Evolutionary conservation across 1,284 basidiomycete genomes (phyloP), one percentile per base, ranked within the genome.

Genomic region (Cronartium quercuum): DNA sequence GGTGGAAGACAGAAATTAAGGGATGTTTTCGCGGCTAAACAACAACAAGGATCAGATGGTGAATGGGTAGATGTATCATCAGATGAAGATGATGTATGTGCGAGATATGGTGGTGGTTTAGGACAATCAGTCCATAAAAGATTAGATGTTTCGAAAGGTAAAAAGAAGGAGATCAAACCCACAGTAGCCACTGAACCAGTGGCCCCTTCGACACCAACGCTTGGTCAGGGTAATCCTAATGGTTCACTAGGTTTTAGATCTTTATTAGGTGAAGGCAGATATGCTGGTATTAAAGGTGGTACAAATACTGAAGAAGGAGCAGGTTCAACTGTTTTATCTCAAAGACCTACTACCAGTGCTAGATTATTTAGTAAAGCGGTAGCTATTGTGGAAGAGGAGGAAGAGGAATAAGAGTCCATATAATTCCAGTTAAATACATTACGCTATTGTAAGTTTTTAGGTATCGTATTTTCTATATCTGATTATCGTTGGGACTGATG

Each of bases 371-470:
- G 66, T 41, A 74, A 74, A 61, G 41, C 70, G 13, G 40, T 61
- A 9, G 70, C 70, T 12, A 74, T 74, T 58, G 70, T 58, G 35
- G 70, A 74, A 61, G 70, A 74, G 38, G 68, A 71, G 9, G 68
- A 71, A 18, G 69, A 71, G 51, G 64, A 66, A 66, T 13, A 66
- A 57, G 12, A 18, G 24, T 9, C 24, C 57, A n/a, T 29, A 58
- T 58, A 9, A 13, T 58, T 58, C 21, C 18, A 18, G 9, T 44
- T 44, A 44, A n/a, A n/a, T n/a, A n/a, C n/a, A n/a, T n/a, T n/a
- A n/a, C n/a, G n/a, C n/a, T n/a, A n/a, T n/a, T n/a, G n/a, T n/a
- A n/a, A n/a, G n/a, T n/a, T n/a, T n/a, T n/a, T n/a, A n/a, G n/a
- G n/a, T n/a, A n/a, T n/a, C n/a, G n/a, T n/a, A n/a, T n/a, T n/a